phyloP scores from a whole-genome alignment of 805 yeast genomes.

The Barnettozyma vustinii region DNA sequence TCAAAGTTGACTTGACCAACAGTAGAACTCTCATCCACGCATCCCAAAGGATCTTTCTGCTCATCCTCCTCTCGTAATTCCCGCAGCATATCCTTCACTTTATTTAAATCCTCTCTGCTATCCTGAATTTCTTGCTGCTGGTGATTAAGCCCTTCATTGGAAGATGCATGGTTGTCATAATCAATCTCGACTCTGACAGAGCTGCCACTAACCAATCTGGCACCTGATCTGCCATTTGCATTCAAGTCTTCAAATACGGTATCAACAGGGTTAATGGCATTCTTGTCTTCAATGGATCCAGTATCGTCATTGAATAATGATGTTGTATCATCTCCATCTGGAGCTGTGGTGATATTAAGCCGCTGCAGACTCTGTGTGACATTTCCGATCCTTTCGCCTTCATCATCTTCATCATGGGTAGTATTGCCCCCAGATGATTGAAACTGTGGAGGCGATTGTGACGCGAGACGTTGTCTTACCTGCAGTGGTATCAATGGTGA shows the following conservation, averaged over 20 bases:
- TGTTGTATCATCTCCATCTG: neutral
- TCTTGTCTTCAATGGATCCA: neutral
- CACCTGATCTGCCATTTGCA: neutral
- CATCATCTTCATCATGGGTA: neutral
- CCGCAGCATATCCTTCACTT: neutral
- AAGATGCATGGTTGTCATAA: neutral
- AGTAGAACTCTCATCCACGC: neutral
- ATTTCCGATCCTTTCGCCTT: neutral
- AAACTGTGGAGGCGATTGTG: neutral
- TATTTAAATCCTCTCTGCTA: neutral
- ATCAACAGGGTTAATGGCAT: neutral
- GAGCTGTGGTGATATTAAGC: neutral
- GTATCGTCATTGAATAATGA: neutral
- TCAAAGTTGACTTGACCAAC: neutral
- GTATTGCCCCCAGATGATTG: neutral
- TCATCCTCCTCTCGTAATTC: neutral
- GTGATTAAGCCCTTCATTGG: neutral
- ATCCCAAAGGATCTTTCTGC: neutral
- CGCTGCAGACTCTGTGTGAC: neutral
- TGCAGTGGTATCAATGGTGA: slow-evolving; percentile 16
- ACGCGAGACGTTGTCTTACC: slow-evolving; percentile 5
- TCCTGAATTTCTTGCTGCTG: neutral
- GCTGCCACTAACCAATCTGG: neutral
- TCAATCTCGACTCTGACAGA: slow-evolving; percentile 1
- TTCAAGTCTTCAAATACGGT: neutral